These are phyloP conservation scores for Ceratobasidium sp. DNA, from an alignment of 1,284 basidiomycete species.

Conservation along the genomic window DNA sequence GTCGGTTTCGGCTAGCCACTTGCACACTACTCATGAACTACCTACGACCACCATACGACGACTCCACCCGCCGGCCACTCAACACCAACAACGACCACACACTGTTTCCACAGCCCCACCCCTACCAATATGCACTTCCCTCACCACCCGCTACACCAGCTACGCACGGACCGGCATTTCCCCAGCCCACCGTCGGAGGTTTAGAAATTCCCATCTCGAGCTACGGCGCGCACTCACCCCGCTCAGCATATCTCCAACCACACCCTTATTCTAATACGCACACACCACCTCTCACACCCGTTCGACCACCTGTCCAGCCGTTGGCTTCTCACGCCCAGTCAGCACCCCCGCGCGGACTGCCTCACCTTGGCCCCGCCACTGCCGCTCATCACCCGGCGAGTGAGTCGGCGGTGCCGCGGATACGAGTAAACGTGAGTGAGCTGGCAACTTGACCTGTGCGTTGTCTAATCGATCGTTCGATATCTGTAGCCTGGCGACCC, in stretches of 20 bases:
- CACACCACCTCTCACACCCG: neutral
- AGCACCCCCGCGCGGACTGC: constrained; percentile 3
- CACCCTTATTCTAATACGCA: neutral
- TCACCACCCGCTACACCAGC: neutral
- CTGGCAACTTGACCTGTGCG: neutral
- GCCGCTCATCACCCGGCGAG: neutral
- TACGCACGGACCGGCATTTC: neutral
- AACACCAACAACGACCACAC: neutral
- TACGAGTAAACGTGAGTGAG: neutral
- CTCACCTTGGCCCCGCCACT: constrained; percentile 2
- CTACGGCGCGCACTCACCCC: neutral
- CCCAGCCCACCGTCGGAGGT: constrained; percentile 4
- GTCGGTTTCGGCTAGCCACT: neutral
- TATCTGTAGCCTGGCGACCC: neutral
- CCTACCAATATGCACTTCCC: neutral
- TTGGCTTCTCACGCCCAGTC: neutral
- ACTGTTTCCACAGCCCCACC: neutral
- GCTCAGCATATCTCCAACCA: neutral
- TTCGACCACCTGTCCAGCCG: constrained; percentile 14
- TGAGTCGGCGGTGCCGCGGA: neutral
- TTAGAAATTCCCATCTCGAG: neutral
- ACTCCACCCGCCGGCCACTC: neutral
- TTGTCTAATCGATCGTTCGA: neutral
- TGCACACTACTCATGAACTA: neutral
- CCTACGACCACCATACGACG: constrained; percentile 4